These are phyloP conservation scores for Magnusiomyces fungicola DNA, from an alignment of 1,139 yeast genomes.

Conservation along the genomic window DNA sequence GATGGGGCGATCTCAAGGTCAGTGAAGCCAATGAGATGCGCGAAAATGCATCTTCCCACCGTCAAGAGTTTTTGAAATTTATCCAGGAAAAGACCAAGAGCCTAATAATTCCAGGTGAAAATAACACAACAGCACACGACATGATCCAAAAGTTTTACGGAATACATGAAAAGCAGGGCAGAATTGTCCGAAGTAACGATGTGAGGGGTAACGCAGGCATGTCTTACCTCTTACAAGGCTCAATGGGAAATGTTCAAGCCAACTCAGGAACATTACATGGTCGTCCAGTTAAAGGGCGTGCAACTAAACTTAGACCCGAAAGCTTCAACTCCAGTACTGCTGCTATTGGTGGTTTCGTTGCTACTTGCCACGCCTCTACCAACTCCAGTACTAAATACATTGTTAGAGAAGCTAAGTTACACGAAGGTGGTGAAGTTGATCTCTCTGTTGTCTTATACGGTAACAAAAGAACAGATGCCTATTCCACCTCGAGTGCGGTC, in stretches of 20 bases:
- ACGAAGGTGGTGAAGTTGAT: not conserved
- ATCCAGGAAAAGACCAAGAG: slow-evolving; percentile 2
- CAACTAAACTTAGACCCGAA: not conserved
- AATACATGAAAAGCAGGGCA: not conserved
- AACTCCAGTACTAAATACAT: not conserved
- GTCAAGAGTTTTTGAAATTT: slow-evolving; percentile 9
- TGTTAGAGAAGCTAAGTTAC: not conserved
- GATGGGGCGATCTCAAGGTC: slow-evolving; percentile 7
- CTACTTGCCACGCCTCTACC: not conserved
- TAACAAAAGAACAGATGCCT: not conserved
- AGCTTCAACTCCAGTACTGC: slow-evolving; percentile 5
- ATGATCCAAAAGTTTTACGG: not conserved
- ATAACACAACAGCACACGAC: not conserved
- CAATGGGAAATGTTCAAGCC: slow-evolving; percentile 8
- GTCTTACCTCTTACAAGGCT: slow-evolving; percentile 12
- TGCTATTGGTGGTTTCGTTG: slow-evolving; percentile 14
- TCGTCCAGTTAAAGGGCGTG: not conserved
- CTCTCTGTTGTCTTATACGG: not conserved
- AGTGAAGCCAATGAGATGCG: slow-evolving; percentile 8
- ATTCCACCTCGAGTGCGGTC: not conserved
- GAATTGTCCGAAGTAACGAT: slow-evolving; percentile 1
- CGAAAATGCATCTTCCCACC: slow-evolving; percentile 1
- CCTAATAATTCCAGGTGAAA: slow-evolving; percentile 5
- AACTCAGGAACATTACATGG: slow-evolving; percentile 1
- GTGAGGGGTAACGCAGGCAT: slow-evolving; percentile 14